phyloP scores from a whole-genome alignment of 1,284 basidiomycete species.

The Pseudozyma pruni region DNA sequence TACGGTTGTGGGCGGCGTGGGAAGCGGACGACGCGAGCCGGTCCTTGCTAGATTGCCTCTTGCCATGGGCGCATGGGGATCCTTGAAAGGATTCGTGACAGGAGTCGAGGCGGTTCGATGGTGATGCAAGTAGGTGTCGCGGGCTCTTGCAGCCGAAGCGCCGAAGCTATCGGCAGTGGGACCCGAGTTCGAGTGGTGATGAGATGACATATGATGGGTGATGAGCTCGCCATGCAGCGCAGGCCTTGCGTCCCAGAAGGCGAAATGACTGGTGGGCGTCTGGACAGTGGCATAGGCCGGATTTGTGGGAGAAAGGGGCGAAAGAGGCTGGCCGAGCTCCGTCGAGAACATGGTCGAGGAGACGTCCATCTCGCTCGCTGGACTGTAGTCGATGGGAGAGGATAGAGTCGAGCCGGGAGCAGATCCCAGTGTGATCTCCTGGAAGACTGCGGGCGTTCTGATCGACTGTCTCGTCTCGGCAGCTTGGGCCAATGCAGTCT shows the following conservation, averaged over 20 bases:
- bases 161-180: not conserved
- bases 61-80: slow-evolving; percentile 2
- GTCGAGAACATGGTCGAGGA: slow-evolving; percentile 9
- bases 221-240: not conserved
- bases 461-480: slow-evolving; percentile 6
- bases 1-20: slow-evolving; percentile 22
- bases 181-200: slow-evolving; percentile 16
- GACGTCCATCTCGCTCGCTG: slow-evolving; percentile 8
- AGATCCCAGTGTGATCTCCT: slow-evolving; percentile 23
- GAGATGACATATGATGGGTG: not conserved
- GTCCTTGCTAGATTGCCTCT: slow-evolving; percentile 8
- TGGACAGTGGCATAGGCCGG: slow-evolving; percentile 16
- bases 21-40: slow-evolving; percentile 27
- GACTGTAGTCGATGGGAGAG: slow-evolving; percentile 12
- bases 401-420: not conserved
- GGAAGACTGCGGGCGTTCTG: slow-evolving; percentile 29
- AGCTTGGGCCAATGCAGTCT: slow-evolving; percentile 8
- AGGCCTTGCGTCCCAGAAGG: slow-evolving; percentile 7
- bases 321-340: slow-evolving; percentile 12
- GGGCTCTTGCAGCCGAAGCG: not conserved
- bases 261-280: not conserved
- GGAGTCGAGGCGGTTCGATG: slow-evolving; percentile 11
- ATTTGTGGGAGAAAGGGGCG: slow-evolving; percentile 17
- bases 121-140: slow-evolving; percentile 10
- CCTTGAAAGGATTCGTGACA: slow-evolving; percentile 18